A percentile compares a stretch with the other conserved stretches of the same genome.
phyloP scores from a whole-genome alignment of 805 yeast species.

The Yarrowia keelungensis region DNA sequence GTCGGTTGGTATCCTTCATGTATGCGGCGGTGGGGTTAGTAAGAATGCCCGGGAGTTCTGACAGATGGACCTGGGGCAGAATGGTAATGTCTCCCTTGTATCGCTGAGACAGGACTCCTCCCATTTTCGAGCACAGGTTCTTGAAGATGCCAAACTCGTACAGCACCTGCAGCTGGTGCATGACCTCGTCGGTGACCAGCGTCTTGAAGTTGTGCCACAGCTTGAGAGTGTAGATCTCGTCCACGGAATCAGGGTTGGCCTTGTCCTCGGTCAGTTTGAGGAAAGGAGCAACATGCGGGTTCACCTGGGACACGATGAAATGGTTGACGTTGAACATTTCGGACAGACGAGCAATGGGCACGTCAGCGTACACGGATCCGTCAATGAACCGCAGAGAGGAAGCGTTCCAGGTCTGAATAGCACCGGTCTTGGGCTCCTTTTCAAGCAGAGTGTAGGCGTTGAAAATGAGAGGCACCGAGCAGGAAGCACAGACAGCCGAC shows the following conservation, averaged over 20 bases:
- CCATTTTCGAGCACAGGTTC: constrained; percentile 72
- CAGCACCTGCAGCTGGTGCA: constrained; percentile 75
- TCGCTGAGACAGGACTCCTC: constrained; percentile 80
- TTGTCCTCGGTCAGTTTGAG: constrained; percentile 53
- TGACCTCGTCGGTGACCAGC: constrained; percentile 69
- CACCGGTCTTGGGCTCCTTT: constrained; percentile 75
- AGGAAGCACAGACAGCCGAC: constrained; percentile 92
- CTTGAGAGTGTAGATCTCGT: constrained; percentile 34
- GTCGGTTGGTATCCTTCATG: constrained; percentile 67
- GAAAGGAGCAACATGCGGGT: constrained; percentile 93
- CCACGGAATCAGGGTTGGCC: constrained; percentile 49
- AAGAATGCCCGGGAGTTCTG: constrained; percentile 68
- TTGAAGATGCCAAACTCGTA: constrained; percentile 79
- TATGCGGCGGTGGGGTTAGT: constrained; percentile 84
- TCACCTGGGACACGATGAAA: constrained; percentile 96
- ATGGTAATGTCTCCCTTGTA: constrained; percentile 95
- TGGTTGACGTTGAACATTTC: constrained; percentile 98
- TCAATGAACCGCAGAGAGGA: constrained; percentile 84
- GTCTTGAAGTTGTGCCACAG: constrained; percentile 54
- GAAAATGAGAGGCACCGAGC: constrained; percentile 92
- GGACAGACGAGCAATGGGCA: constrained; percentile 86
- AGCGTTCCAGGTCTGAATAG: constrained; percentile 81
- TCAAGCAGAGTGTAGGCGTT: constrained; percentile 86
- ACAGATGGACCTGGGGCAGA: constrained; percentile 70
- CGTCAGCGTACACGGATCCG: constrained; percentile 93